A percentile compares a stretch with the other conserved stretches of the same genome.
phyloP scores from a whole-genome alignment of 2,329 filamentous ascomycete genomes.

The Monilinia vaccinii-corymbosi region DNA sequence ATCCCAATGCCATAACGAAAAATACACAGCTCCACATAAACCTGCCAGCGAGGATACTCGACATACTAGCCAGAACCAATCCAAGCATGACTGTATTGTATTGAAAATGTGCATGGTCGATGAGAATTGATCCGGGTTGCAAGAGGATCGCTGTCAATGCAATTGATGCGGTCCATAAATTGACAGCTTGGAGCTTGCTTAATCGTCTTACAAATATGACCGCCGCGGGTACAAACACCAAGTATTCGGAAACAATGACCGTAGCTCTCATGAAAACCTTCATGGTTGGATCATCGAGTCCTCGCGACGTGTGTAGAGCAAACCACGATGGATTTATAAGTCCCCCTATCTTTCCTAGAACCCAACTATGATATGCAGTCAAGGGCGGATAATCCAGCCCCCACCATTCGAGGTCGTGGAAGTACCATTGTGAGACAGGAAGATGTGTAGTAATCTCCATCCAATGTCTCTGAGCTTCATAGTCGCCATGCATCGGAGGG shows the following conservation, averaged over 20 bases:
- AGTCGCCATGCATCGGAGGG: constrained; percentile 92
- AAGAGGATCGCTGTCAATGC: constrained; percentile 84
- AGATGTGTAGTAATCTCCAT: constrained; percentile 92
- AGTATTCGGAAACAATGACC: constrained; percentile 82
- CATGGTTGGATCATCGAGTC: constrained; percentile 65
- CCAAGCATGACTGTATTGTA: constrained; percentile 99
- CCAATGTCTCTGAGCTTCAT: constrained; percentile 97
- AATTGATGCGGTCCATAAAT: constrained; percentile 73
- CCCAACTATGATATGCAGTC: constrained; percentile 96
- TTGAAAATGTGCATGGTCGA: constrained; percentile 95
- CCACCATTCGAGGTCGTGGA: constrained; percentile 95
- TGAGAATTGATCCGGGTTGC: constrained; percentile 82
- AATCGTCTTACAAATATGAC: constrained; percentile 80
- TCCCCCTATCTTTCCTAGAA: constrained; percentile 78
- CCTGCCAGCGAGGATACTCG: constrained; percentile 76
- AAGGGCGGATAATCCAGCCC: constrained; percentile 95
- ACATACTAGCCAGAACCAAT: constrained; percentile 75
- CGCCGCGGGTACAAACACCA: constrained; percentile 77
- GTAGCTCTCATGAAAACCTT: constrained; percentile 96
- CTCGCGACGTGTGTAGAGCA: constrained; percentile 71
- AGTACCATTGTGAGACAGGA: constrained; percentile 93
- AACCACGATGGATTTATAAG: constrained; percentile 82
- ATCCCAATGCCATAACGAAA: constrained; percentile 88
- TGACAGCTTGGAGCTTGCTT: constrained; percentile 65
- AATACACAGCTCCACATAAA: constrained; percentile 86